phyloP scores from a whole-genome alignment of 2,329 filamentous ascomycete species.

The Verticillium longisporum region DNA sequence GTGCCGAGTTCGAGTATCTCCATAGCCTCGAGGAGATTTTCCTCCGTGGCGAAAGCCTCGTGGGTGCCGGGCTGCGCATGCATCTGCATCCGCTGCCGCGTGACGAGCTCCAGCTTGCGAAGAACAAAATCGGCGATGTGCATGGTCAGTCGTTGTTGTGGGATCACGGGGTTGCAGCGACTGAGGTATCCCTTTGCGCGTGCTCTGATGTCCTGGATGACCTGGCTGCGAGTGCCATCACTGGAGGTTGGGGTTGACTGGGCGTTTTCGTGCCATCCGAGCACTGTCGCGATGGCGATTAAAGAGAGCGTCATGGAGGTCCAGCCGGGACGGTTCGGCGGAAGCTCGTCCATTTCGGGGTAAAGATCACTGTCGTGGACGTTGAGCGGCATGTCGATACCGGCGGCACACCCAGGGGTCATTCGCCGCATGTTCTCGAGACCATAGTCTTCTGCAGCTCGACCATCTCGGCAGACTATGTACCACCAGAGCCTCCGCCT shows the following conservation, averaged over 20 bases:
- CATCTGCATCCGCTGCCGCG: slow-evolving; percentile 19
- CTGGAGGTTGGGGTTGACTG: background rate
- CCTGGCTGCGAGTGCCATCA: slow-evolving; percentile 26
- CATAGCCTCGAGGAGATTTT: slow-evolving; percentile 25
- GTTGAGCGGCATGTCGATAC: slow-evolving; percentile 48
- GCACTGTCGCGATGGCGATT: slow-evolving; percentile 42
- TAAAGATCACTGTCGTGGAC: slow-evolving; percentile 46
- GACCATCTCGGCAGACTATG: slow-evolving; percentile 43
- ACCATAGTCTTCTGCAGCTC: slow-evolving; percentile 52
- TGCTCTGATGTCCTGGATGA: slow-evolving; percentile 33
- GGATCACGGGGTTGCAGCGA: slow-evolving; percentile 46
- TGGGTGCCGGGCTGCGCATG: slow-evolving; percentile 13
- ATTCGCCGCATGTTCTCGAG: slow-evolving; percentile 14
- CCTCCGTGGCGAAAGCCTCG: slow-evolving; percentile 18
- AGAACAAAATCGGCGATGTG: slow-evolving; percentile 20
- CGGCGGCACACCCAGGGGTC: slow-evolving; percentile 32
- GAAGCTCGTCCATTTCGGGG: slow-evolving; percentile 39
- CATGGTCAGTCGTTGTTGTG: slow-evolving; percentile 26
- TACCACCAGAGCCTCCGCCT: slow-evolving; percentile 49
- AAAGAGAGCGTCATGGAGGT: slow-evolving; percentile 52
- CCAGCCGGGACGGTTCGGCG: slow-evolving; percentile 39
- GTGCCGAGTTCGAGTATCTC: slow-evolving; percentile 24
- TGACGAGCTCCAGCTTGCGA: slow-evolving; percentile 26
- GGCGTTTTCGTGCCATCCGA: slow-evolving; percentile 15
- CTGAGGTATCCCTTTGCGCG: slow-evolving; percentile 39